Percentiles rank a stretch among this genome's conserved stretches.
These are phyloP conservation scores for Candida neerlandica DNA, from an alignment of 1,139 yeast genomes.

Conservation along the genomic window DNA sequence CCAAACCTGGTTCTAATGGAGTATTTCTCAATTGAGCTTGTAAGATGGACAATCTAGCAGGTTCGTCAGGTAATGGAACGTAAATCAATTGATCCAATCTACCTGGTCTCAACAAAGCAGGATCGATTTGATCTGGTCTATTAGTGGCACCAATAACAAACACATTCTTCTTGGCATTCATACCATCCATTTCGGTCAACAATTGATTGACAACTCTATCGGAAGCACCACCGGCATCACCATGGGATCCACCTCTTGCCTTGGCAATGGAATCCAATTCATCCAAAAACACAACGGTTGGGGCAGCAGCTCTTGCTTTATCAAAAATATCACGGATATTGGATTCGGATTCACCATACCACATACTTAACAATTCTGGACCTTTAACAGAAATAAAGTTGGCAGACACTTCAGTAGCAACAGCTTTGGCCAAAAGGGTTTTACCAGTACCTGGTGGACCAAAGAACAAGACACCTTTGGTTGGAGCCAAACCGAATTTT, in stretches of 20 bases:
- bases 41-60: conserved; percentile 89
- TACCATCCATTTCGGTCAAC: conserved; percentile 99
- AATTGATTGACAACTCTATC: conserved; percentile 98
- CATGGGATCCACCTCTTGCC: conserved; percentile 89
- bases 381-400: conserved; percentile 97
- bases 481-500: conserved; percentile 95
- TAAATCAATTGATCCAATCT: conserved; percentile 97
- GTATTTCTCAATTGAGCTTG: conserved; percentile 97
- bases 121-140: conserved; percentile 98
- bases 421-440: conserved; percentile 95
- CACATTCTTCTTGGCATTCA: conserved; percentile 98
- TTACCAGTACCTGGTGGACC: conserved; percentile 99
- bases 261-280: conserved; percentile 98
- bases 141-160: conserved; percentile 99
- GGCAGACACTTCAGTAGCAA: conserved; percentile 96
- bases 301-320: conserved; percentile 99
- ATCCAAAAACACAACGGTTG: conserved; percentile 95
- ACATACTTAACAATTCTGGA: conserved; percentile 96
- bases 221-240: conserved; percentile 98
- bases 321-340: conserved; percentile 96
- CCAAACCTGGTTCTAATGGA: conserved; percentile 96
- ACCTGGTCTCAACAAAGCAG: conserved; percentile 98
- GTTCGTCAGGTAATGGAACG: conserved; percentile 97
- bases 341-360: conserved; percentile 99
- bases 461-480: conserved; percentile 96